Conservation (phyloP, 2,329 filamentous ascomycete species). For the Pseudopyrenochaeta lycopersici region DNA sequence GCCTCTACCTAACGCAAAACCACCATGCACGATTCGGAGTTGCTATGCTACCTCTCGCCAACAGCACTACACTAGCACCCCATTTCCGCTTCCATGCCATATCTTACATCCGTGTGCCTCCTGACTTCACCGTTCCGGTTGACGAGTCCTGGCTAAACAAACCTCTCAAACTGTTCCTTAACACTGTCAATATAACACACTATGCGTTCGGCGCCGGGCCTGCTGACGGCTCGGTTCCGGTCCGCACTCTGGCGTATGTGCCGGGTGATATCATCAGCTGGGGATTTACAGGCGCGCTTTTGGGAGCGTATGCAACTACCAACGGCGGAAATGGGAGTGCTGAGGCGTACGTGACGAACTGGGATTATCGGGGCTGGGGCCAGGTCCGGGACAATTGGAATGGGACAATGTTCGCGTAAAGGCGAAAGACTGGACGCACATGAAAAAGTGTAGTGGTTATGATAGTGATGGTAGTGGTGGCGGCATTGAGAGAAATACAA, state of each 20-base stretch:
- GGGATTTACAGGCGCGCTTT: slow-evolving; percentile 55
- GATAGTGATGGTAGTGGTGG: too few relatives aligned
- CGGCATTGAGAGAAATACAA: too few relatives aligned
- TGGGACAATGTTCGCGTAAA: not conserved
- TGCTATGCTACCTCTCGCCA: slow-evolving; percentile 25
- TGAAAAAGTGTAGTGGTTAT: slow-evolving; percentile 7
- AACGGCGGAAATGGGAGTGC: slow-evolving; percentile 58
- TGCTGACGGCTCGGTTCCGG: slow-evolving; percentile 13
- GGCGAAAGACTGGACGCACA: not conserved
- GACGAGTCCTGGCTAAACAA: slow-evolving; percentile 50
- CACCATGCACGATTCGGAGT: slow-evolving; percentile 62
- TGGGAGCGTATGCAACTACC: slow-evolving; percentile 63
- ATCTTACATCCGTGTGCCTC: slow-evolving; percentile 53
- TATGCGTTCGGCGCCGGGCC: slow-evolving; percentile 47
- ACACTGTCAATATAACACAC: slow-evolving; percentile 57
- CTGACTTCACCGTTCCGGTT: slow-evolving; percentile 49
- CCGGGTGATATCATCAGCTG: slow-evolving; percentile 39
- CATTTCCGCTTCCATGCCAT: slow-evolving; percentile 59
- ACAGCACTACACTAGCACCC: slow-evolving; percentile 19
- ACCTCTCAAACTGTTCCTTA: slow-evolving; percentile 53
- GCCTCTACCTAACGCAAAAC: slow-evolving; percentile 60
- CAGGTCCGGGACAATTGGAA: slow-evolving; percentile 24
- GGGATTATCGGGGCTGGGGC: slow-evolving; percentile 46
- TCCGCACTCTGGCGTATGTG: slow-evolving; percentile 29
- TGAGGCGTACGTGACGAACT: slow-evolving; percentile 59